These are phyloP conservation scores for Aureobasidium sp. DNA, from an alignment of 2,329 filamentous ascomycete genomes.

Conservation along the genomic window DNA sequence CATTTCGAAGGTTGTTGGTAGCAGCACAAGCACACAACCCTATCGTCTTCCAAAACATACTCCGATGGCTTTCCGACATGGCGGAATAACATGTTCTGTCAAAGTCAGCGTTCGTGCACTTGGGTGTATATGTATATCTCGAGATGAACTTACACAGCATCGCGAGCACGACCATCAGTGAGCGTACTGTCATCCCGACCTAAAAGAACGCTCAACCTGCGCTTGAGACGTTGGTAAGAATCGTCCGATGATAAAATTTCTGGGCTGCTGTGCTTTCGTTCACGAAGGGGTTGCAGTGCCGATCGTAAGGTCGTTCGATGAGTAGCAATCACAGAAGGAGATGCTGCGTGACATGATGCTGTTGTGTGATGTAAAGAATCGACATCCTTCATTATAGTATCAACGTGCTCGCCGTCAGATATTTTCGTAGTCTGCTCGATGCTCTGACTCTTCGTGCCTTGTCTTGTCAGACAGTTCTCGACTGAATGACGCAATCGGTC, in stretches of 20 bases:
- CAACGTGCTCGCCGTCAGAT: background rate
- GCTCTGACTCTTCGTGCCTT: background rate
- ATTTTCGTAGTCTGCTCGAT: background rate
- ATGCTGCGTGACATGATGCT: background rate
- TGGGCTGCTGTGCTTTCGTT: background rate
- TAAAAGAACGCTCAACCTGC: background rate
- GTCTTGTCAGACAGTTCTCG: background rate
- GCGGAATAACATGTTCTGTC: constrained; percentile 22
- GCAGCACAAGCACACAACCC: constrained; percentile 14
- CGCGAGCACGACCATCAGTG: background rate
- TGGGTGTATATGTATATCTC: background rate
- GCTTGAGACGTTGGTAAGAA: background rate
- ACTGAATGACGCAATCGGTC: background rate
- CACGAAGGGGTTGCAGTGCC: no score
- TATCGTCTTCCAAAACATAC: constrained; percentile 10
- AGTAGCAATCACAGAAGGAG: no score
- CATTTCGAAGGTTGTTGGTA: background rate
- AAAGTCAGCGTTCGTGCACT: background rate
- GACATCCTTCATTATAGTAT: constrained; percentile 4
- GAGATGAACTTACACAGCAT: background rate
- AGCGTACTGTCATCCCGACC: background rate
- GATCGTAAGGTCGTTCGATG: no score
- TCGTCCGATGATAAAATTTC: background rate
- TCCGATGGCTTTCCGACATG: constrained; percentile 16
- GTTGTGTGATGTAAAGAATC: no score